phyloP scores from a whole-genome alignment of 768 basidiomycete species.

The Epithele typhae region DNA sequence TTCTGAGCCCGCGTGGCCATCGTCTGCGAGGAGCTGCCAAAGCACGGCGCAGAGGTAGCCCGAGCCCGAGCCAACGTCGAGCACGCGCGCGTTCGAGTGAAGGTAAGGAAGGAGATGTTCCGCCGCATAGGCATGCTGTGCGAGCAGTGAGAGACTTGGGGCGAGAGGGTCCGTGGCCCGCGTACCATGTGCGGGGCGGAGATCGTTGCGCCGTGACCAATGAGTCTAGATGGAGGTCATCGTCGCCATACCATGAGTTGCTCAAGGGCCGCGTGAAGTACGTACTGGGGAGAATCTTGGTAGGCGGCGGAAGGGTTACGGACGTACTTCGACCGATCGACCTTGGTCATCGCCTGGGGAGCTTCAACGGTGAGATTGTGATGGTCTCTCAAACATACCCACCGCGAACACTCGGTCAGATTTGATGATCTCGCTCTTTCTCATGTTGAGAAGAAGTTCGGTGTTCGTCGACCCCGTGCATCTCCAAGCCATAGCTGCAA shows the following conservation, averaged over 20 bases:
- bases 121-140: conserved; percentile 78
- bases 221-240: conserved; percentile 33
- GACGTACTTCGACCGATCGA: conserved; percentile 46
- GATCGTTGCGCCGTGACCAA: conserved; percentile 87
- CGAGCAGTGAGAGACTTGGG: not conserved
- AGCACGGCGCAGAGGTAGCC: conserved; percentile 85
- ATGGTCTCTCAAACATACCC: conserved; percentile 17
- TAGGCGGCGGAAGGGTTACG: conserved; percentile 36
- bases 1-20: not conserved
- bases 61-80: conserved; percentile 89
- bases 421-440: conserved; percentile 46
- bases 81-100: conserved; percentile 63
- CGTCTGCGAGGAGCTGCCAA: conserved; percentile 54
- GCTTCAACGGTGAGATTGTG: not conserved
- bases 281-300: conserved; percentile 47
- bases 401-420: conserved; percentile 56
- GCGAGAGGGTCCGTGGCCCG: not conserved
- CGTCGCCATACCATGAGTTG: not conserved
- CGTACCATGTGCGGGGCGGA: conserved; percentile 94
- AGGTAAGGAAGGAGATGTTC: conserved; percentile 76
- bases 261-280: not conserved
- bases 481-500: conserved; percentile 81
- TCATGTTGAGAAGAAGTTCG: conserved; percentile 72
- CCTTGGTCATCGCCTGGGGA: conserved; percentile 43
- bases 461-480: conserved; percentile 65